Evolutionary conservation across 352 stramenopile species (phyloP).

Genomic region (Pythium periplocum): DNA sequence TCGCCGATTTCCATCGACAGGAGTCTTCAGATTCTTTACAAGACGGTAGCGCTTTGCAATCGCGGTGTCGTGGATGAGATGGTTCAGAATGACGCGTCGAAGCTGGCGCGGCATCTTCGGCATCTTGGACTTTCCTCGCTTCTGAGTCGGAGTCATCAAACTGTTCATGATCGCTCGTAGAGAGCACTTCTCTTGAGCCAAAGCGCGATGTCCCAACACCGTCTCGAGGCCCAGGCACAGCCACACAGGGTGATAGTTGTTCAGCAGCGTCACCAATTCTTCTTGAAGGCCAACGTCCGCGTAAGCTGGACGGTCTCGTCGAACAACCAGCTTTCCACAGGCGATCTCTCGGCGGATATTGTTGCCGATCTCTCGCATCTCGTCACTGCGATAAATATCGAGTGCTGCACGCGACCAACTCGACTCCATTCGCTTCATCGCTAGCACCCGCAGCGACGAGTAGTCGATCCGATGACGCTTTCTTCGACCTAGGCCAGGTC

Average conservation of each 20-base stretch:
- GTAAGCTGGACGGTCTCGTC: conserved; percentile 85
- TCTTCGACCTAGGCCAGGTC: neutral
- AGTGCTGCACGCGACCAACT: conserved; percentile 49
- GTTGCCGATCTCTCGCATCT: conserved; percentile 52
- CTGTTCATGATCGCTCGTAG: conserved; percentile 42
- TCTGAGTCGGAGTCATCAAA: conserved; percentile 7
- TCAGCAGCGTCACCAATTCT: conserved; percentile 80
- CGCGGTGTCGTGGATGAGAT: conserved; percentile 57
- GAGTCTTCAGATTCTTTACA: conserved; percentile 67
- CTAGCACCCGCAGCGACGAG: conserved; percentile 61
- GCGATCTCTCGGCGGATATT: conserved; percentile 69
- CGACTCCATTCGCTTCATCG: conserved; percentile 68
- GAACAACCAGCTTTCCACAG: conserved; percentile 71
- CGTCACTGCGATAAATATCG: conserved; percentile 50
- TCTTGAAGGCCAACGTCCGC: conserved; percentile 86
- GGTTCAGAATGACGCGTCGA: conserved; percentile 56
- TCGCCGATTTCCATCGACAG: conserved; percentile 47
- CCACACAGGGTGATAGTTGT: conserved; percentile 91
- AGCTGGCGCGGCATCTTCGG: conserved; percentile 50
- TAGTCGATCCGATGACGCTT: conserved; percentile 41
- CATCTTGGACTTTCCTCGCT: conserved; percentile 5
- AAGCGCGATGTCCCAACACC: conserved; percentile 62
- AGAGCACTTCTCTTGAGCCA: conserved; percentile 54
- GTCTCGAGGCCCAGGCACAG: conserved; percentile 87
- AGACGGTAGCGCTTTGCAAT: conserved; percentile 56